Base-by-base conservation (phyloP, 2,329 filamentous ascomycete species). In the Aspergillus arachidicola region DNA sequence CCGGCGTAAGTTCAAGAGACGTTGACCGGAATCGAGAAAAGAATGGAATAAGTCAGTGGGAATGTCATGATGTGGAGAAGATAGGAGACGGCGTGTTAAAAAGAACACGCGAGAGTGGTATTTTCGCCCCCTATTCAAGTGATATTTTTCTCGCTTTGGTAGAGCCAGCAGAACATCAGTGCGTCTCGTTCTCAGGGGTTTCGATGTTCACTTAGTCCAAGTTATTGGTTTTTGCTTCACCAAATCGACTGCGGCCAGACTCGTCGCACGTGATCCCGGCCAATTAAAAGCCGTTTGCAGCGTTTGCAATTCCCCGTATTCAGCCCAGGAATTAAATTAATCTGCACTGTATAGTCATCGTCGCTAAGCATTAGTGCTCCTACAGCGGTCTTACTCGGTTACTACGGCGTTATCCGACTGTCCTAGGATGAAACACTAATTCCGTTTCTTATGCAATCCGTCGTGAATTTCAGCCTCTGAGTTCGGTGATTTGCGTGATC, bases 141-240 rank as follows among this genome's bases (percentile, higher is more conserved):
- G 32, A 21, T 43, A 38, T 43, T 28, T 19, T 43, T 54, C 9
- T 54, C 51, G 19, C 26, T 53, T 36, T 38, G 53, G 34, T 23
- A 51, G 57, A 59, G 57, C 57, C 45, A 59, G 19, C 41, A 23
- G 41, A 36, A 48, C 16, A 30, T 58, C 41, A 30, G 57, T 48
- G 57, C 41, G 48, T 50, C 26, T 28, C 12, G 1, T 34, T 21
- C 48, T 51, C 48, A 51, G 48, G 48, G 48, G 48, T 3, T 21
- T n/a, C 38, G 19, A 41, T n/a, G 38, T 41, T 19, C 26, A 41
- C 19, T 41, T 41, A n/a, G 38, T 10, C 38, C 38, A 41, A 41
- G 16, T 51, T 23, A 11, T 32, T 51, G 46, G 16, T 21, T 32
- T 32, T 34, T 16, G 19, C n/a, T 19, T 21, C 46, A 36, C 34